These are phyloP conservation scores for Epichloe amarillans DNA, from an alignment of 2,329 filamentous ascomycete genomes.

Conservation along the genomic window DNA sequence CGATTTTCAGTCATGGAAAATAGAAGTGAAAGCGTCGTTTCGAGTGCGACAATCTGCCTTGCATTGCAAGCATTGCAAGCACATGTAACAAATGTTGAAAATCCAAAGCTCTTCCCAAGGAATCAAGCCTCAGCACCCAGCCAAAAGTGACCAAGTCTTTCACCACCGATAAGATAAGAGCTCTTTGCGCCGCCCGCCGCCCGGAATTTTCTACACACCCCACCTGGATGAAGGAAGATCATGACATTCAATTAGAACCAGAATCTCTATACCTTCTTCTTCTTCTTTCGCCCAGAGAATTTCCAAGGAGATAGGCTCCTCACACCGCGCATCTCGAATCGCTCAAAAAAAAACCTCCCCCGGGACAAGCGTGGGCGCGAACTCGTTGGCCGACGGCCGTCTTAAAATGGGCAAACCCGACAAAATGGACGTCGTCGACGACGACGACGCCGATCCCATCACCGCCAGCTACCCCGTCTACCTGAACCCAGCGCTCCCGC, in stretches of 20 bases:
- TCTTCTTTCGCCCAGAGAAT: too few species aligned
- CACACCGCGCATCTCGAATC: neutral
- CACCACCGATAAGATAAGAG: slow-evolving; percentile 2
- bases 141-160: neutral
- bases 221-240: neutral
- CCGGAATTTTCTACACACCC: slow-evolving; percentile 1
- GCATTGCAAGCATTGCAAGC: too few species aligned
- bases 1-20: too few species aligned
- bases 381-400: neutral
- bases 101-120: too few species aligned
- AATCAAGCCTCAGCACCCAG: neutral
- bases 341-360: too few species aligned
- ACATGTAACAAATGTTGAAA: too few species aligned
- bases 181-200: neutral
- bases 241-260: too few species aligned
- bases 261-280: too few species aligned
- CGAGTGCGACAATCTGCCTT: too few species aligned
- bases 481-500: slow-evolving; percentile 59
- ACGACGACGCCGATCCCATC: slow-evolving; percentile 49
- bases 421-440: slow-evolving; percentile 15
- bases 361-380: neutral
- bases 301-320: too few species aligned
- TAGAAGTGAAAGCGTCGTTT: too few species aligned
- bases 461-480: slow-evolving; percentile 71
- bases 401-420: slow-evolving; percentile 2